Evolutionary conservation across 495 filamentous ascomycete species (phyloP).

Genomic region (Hyaloscypha bicolor): DNA sequence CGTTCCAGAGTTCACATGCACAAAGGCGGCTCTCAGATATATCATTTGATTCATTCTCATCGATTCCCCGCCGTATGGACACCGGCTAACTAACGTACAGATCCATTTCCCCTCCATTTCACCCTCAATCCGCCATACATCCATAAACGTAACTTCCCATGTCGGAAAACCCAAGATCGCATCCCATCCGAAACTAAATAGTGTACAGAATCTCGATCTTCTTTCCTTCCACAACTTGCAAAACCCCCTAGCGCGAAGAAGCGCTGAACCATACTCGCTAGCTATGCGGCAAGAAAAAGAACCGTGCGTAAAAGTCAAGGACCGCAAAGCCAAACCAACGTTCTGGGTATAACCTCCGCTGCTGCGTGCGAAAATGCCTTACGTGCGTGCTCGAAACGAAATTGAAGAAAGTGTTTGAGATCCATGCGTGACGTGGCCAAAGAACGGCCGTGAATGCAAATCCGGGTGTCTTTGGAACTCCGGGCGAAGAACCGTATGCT

Average conservation of each 20-base stretch:
- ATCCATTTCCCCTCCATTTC: neutral
- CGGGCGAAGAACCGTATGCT: neutral
- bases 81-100: neutral
- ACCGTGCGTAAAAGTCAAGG: neutral
- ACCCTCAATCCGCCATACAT: neutral
- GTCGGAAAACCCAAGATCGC: neutral
- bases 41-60: neutral
- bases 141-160: neutral
- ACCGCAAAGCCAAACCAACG: constrained; percentile 8
- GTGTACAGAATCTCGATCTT: neutral
- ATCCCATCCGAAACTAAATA: neutral
- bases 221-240: neutral
- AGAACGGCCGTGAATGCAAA: constrained; percentile 7
- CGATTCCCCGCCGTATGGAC: neutral
- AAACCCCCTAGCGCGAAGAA: neutral
- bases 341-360: constrained; percentile 21
- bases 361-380: constrained; percentile 5
- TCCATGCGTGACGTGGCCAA: neutral
- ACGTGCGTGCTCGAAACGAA: neutral
- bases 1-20: too few relatives aligned
- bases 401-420: neutral
- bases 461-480: neutral
- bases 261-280: neutral
- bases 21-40: too few relatives aligned
- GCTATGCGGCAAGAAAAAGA: neutral